Base-by-base conservation (phyloP, 495 filamentous ascomycete genomes). In the Penicillium herquei region DNA sequence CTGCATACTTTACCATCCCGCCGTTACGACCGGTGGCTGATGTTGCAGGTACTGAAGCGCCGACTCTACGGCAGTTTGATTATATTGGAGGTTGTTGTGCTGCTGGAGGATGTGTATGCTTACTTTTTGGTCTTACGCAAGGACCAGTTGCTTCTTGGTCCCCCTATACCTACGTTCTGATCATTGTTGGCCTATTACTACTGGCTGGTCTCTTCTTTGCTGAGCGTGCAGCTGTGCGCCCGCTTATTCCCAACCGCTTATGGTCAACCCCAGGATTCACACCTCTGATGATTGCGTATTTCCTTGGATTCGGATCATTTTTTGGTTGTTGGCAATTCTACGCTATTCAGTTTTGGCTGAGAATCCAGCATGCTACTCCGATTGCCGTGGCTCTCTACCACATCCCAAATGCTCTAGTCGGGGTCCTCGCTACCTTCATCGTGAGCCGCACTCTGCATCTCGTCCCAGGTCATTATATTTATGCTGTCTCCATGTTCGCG, bases 261-360 rank as follows among this genome's bases (percentile, higher is more conserved):
- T 70, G 62, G 67, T 66, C 35, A 7, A 78, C 69, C 6, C 70
- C 68, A 0, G 75, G 77, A 11, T 78, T 80, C 52, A 64, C 70
- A 6, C 70, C 75, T 1, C 47, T 80, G 10, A 68, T 76, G 54
- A 49, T 73, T 0, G 65, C 76, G 2, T 80, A 78, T 47, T 75
- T 77, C 56, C 62, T 80, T 0, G 75, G 73, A 2, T 80, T 75
- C 32, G 77, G 75, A 6, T 68, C 65, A 4, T 78, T 59, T 64
- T 70, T 70, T 44, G 76, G 75, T 2, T 68, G 67, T 8, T 80
- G 75, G 75, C 75, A 77, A 42, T 78, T 78, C 51, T 80, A 74
- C 43, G 75, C 73, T 11, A 68, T 80, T 11, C 75, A 77, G 30
- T 80, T 78, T 57, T 78, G 73, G 68, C 62, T 77, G 9, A 65